Conservation (phyloP, 495 filamentous ascomycete genomes). For the Penicillium pancosmium region DNA sequence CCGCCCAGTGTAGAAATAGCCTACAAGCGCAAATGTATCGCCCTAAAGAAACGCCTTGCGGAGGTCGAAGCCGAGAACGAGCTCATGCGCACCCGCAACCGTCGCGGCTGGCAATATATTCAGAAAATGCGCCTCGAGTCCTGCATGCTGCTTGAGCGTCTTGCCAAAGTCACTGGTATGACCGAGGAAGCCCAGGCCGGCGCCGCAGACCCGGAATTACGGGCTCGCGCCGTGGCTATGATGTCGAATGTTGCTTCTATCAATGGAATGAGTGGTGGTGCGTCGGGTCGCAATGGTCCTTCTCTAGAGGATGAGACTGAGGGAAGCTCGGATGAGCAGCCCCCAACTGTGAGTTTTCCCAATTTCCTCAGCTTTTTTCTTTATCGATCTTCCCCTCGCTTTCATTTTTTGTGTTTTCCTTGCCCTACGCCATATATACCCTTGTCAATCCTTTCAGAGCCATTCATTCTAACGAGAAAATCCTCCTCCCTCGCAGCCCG, state of each 20-base stretch:
- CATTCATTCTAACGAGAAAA: no score
- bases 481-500: conserved; percentile 57
- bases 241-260: conserved; percentile 32
- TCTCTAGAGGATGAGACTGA: conserved; percentile 51
- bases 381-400: not conserved
- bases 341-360: conserved; percentile 42
- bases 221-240: conserved; percentile 38
- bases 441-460: no score
- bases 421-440: no score
- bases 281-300: conserved; percentile 26
- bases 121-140: conserved; percentile 89
- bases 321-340: conserved; percentile 52
- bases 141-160: conserved; percentile 86
- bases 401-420: not conserved
- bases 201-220: conserved; percentile 38
- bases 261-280: conserved; percentile 25
- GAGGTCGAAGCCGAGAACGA: conserved; percentile 92
- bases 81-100: conserved; percentile 71
- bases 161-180: conserved; percentile 82
- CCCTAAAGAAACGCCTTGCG: conserved; percentile 84
- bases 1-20: conserved; percentile 94
- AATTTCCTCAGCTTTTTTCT: not conserved
- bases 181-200: conserved; percentile 49
- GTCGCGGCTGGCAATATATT: conserved; percentile 78
- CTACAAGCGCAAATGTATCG: conserved; percentile 96